Conservation (phyloP, 352 stramenopile genomes). For the Thalassiosira pacifica region DNA sequence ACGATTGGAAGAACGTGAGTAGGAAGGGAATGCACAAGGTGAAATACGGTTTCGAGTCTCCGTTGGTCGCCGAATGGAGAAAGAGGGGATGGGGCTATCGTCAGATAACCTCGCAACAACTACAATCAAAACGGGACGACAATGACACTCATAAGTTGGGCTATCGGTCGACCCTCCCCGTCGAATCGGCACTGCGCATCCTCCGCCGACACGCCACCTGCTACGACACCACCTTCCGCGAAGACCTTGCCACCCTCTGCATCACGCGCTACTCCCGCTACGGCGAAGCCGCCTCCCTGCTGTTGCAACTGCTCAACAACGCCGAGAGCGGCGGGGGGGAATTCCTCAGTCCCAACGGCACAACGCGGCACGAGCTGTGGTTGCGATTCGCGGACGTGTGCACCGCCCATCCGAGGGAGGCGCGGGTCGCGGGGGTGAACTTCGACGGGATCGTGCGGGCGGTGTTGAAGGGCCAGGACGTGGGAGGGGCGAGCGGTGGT, state of each 20-base stretch:
- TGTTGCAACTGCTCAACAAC: slow-evolving; percentile 77
- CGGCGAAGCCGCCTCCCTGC: slow-evolving; percentile 76
- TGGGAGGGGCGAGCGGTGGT: not conserved
- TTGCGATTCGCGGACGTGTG: slow-evolving; percentile 97
- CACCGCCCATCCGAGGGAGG: slow-evolving; percentile 92
- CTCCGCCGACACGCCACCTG: slow-evolving; percentile 70
- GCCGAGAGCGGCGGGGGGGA: slow-evolving; percentile 88
- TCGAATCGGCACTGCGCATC: slow-evolving; percentile 65
- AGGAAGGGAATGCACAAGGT: slow-evolving; percentile 62
- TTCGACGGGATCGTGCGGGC: slow-evolving; percentile 96
- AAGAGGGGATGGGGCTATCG: slow-evolving; percentile 54
- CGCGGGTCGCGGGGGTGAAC: slow-evolving; percentile 90
- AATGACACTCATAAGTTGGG: too few relatives aligned
- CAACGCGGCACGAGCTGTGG: slow-evolving; percentile 94
- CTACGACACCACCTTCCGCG: slow-evolving; percentile 69
- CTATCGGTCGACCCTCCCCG: slow-evolving; percentile 41
- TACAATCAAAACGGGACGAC: not conserved
- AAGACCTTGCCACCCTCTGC: slow-evolving; percentile 73
- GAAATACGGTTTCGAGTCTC: slow-evolving; percentile 65
- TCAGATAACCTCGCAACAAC: slow-evolving; percentile 14
- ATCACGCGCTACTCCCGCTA: slow-evolving; percentile 58
- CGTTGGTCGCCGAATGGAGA: slow-evolving; percentile 53
- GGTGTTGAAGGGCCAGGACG: slow-evolving; percentile 86
- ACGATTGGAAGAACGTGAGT: slow-evolving; percentile 17
- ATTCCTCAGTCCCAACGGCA: slow-evolving; percentile 79